phyloP scores from a whole-genome alignment of 2,329 filamentous ascomycete genomes.

The Penicillium expansum region DNA sequence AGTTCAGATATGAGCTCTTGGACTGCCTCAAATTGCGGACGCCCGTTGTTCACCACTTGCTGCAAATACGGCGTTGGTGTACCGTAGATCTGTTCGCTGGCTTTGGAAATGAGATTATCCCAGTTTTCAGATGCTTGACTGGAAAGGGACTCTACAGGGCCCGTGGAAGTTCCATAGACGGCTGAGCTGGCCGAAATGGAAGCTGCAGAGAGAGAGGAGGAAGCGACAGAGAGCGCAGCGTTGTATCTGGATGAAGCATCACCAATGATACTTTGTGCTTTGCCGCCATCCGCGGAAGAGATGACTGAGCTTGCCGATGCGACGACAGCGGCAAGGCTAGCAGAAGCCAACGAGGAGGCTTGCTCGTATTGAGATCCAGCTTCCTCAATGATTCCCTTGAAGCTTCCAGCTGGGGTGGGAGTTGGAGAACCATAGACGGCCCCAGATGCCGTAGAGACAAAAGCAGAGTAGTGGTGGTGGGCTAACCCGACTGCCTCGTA shows the following conservation, averaged over 20 bases:
- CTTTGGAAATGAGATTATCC: constrained; percentile 61
- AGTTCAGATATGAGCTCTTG: constrained; percentile 73
- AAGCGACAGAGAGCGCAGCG: constrained; percentile 45
- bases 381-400: constrained; percentile 36
- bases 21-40: constrained; percentile 66
- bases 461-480: constrained; percentile 74
- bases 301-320: constrained; percentile 41
- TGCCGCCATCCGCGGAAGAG: constrained; percentile 34
- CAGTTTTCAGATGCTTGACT: constrained; percentile 61
- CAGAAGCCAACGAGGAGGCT: constrained; percentile 40
- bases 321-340: constrained; percentile 41
- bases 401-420: constrained; percentile 28
- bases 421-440: constrained; percentile 66
- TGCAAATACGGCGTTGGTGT: constrained; percentile 61
- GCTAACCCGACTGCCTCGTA: constrained; percentile 76
- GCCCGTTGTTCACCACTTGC: constrained; percentile 60
- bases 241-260: constrained; percentile 48
- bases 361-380: constrained; percentile 38
- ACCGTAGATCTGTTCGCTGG: constrained; percentile 69
- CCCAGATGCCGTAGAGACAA: constrained; percentile 68
- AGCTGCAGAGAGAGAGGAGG: constrained; percentile 39
- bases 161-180: constrained; percentile 47
- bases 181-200: constrained; percentile 44
- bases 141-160: constrained; percentile 47
- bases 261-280: constrained; percentile 40